phyloP scores from a whole-genome alignment of 2,329 filamentous ascomycete genomes.

The Furcasterigmium furcatum region DNA sequence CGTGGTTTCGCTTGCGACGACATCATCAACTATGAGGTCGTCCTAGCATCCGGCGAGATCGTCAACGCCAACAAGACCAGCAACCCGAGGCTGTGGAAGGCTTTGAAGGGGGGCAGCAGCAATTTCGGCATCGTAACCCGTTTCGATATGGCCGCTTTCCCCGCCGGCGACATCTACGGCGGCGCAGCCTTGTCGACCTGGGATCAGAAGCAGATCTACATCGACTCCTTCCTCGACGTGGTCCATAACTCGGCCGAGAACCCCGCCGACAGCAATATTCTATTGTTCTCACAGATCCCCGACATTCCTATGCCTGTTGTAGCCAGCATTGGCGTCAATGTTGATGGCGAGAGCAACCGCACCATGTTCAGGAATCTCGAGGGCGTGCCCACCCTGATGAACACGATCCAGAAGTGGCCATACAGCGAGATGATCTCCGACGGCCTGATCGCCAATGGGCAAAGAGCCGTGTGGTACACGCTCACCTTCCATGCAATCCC shows the following conservation, averaged over 20 bases:
- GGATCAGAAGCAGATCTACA: background rate
- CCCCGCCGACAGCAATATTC: background rate
- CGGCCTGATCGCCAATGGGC: constrained; percentile 5
- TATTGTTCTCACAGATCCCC: background rate
- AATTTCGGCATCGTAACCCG: constrained; percentile 37
- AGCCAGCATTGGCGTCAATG: constrained; percentile 5
- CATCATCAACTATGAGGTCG: constrained; percentile 38
- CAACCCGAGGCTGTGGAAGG: constrained; percentile 41
- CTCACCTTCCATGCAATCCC: constrained; percentile 4
- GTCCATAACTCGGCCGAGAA: no score
- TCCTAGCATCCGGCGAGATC: constrained; percentile 37
- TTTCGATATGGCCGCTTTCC: constrained; percentile 18
- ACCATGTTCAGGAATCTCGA: constrained; percentile 2
- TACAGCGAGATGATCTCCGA: constrained; percentile 6
- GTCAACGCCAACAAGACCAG: constrained; percentile 30
- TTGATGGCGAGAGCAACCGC: constrained; percentile 3
- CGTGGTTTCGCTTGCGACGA: constrained; percentile 40
- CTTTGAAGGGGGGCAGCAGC: constrained; percentile 42
- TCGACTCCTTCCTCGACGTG: background rate
- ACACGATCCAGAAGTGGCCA: constrained; percentile 2
- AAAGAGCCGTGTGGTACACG: constrained; percentile 4
- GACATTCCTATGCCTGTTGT: background rate
- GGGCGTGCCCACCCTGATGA: constrained; percentile 2
- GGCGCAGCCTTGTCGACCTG: background rate
- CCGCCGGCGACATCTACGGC: constrained; percentile 1